A percentile compares a stretch with the other conserved stretches of the same genome.
These are phyloP conservation scores for Paramecium pentaurelia DNA, from an alignment of 73 alveolate species.

Conservation along the genomic window DNA sequence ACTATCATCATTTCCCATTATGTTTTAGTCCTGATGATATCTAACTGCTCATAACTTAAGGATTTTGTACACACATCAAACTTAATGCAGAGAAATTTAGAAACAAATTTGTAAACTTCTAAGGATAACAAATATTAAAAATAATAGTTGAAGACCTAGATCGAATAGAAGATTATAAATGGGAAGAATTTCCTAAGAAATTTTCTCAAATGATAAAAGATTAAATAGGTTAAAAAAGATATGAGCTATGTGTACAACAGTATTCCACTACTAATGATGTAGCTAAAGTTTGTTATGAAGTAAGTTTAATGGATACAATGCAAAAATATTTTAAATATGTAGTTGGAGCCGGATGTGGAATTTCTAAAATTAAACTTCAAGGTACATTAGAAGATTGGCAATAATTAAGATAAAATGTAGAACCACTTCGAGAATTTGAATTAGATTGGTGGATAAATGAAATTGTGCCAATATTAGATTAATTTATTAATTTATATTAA, in stretches of 20 bases:
- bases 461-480: constrained; percentile 6
- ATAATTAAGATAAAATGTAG: neutral
- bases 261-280: constrained; percentile 10
- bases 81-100: constrained; percentile 47
- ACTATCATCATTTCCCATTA: constrained; percentile 39
- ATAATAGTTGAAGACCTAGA: neutral
- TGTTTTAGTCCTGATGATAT: constrained; percentile 54
- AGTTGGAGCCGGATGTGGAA: constrained; percentile 46
- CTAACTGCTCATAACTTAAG: neutral
- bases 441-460: neutral
- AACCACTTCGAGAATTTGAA: neutral
- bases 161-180: neutral
- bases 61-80: constrained; percentile 35
- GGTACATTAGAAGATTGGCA: constrained; percentile 26
- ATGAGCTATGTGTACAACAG: neutral
- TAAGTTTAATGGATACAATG: constrained; percentile 49
- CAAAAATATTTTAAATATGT: constrained; percentile 27
- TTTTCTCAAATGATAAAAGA: constrained; percentile 25
- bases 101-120: constrained; percentile 34
- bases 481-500: neutral
- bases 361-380: constrained; percentile 8
- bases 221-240: constrained; percentile 32
- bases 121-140: constrained; percentile 45
- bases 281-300: neutral
- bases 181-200: constrained; percentile 10